Conservation (phyloP, 2,329 filamentous ascomycete genomes). For the Ilyonectria robusta region DNA sequence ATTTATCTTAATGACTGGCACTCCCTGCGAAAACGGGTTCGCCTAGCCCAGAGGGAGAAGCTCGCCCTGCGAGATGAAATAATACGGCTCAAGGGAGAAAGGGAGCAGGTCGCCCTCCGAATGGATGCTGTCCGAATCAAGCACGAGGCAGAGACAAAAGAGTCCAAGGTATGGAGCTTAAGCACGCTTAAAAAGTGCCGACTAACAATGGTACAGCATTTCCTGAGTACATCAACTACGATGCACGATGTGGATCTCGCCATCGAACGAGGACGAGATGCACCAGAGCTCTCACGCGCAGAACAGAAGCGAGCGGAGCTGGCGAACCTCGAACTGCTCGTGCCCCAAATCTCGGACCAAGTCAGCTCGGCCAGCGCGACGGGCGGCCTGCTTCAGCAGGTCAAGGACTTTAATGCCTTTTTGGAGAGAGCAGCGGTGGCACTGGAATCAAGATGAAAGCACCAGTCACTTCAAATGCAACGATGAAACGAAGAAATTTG, state of each 20-base stretch:
- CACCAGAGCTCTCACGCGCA: conserved; percentile 60
- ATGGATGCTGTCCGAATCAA: conserved; percentile 74
- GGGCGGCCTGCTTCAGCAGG: conserved; percentile 68
- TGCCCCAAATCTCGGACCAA: conserved; percentile 69
- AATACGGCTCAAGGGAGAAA: conserved; percentile 70
- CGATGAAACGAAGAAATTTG: conserved; percentile 25
- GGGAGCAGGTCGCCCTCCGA: conserved; percentile 72
- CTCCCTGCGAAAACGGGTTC: conserved; percentile 70
- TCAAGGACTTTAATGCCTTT: conserved; percentile 74
- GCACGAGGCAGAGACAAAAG: conserved; percentile 69
- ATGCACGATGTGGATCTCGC: conserved; percentile 76
- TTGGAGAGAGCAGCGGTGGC: conserved; percentile 72
- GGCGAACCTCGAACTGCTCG: conserved; percentile 69
- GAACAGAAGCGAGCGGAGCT: conserved; percentile 66
- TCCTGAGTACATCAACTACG: conserved; percentile 68
- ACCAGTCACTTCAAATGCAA: conserved; percentile 17
- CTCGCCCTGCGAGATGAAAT: conserved; percentile 71
- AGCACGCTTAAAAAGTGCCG: fast-evolving
- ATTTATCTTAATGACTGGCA: conserved; percentile 73
- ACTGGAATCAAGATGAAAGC: conserved; percentile 62
- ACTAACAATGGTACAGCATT: conserved; percentile 51
- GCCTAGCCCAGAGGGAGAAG: conserved; percentile 70
- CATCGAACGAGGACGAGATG: conserved; percentile 64
- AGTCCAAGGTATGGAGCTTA: conserved; percentile 62
- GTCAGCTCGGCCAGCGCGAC: conserved; percentile 64